These are phyloP conservation scores for Sugiyamaella americana DNA, from an alignment of 805 yeast genomes.

Conservation along the genomic window DNA sequence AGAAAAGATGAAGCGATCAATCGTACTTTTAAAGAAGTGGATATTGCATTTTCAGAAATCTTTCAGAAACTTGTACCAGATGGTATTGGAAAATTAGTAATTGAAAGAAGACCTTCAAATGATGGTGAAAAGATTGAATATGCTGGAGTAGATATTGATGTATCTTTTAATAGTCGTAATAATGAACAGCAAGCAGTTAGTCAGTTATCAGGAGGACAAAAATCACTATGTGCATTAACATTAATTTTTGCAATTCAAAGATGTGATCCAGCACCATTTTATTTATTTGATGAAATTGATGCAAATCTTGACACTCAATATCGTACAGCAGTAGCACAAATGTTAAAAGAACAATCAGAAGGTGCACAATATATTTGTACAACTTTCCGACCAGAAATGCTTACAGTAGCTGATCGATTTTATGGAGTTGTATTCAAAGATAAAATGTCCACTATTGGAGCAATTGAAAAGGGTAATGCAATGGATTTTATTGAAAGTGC, in stretches of 20 bases:
- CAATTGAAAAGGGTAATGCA: conserved; percentile 68
- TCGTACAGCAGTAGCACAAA: conserved; percentile 75
- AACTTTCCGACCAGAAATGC: conserved; percentile 90
- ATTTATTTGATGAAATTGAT: conserved; percentile 92
- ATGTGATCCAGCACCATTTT: conserved; percentile 96
- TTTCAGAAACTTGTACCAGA: conserved; percentile 79
- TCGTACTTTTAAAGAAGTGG: conserved; percentile 69
- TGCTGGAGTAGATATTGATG: conserved; percentile 77
- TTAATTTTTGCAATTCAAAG: conserved; percentile 88
- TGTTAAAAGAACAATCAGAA: conserved; percentile 58
- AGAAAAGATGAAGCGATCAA: conserved; percentile 81
- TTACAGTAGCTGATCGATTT: conserved; percentile 77
- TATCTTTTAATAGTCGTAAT: conserved; percentile 78
- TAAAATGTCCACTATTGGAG: conserved; percentile 71
- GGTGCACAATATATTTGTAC: conserved; percentile 93
- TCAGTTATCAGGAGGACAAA: conserved; percentile 95
- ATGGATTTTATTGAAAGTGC: conserved; percentile 71
- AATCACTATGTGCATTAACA: conserved; percentile 93
- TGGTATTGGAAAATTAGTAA: conserved; percentile 69
- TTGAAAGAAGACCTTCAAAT: conserved; percentile 38
- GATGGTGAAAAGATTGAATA: conserved; percentile 39
- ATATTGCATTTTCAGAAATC: conserved; percentile 63
- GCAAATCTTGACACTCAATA: conserved; percentile 93
- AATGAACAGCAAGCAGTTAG: conserved; percentile 85
- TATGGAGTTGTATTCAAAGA: conserved; percentile 82